Percentiles rank a stretch among this genome's conserved stretches.
Conservation (phyloP, 164 flowering plant genomes). For the Santalum album region DNA sequence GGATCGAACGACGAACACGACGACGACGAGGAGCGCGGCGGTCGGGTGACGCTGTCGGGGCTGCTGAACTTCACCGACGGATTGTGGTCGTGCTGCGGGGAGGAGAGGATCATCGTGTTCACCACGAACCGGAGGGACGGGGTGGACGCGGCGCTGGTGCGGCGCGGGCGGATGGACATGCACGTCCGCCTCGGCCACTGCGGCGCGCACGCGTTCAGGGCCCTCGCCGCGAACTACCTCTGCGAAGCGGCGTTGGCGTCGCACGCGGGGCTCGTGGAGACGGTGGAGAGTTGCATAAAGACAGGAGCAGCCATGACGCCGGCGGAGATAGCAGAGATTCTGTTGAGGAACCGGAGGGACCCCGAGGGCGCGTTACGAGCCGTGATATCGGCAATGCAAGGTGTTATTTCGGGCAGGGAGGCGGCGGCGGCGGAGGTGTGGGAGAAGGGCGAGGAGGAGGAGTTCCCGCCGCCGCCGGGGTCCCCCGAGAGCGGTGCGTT, state of each 20-base stretch:
- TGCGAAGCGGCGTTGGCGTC: slow-evolving; percentile 12
- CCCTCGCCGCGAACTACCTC: slow-evolving; percentile 36
- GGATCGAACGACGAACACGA: neutral
- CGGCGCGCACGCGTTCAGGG: slow-evolving; percentile 38
- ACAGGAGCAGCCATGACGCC: slow-evolving; percentile 49
- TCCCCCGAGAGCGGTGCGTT: slow-evolving; percentile 3
- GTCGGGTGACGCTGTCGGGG: slow-evolving; percentile 44
- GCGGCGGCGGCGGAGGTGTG: slow-evolving; percentile 1
- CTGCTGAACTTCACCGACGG: slow-evolving; percentile 69
- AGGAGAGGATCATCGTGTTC: slow-evolving; percentile 61
- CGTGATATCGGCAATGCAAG: slow-evolving; percentile 40
- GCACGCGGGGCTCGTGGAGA: slow-evolving; percentile 28
- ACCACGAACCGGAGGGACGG: slow-evolving; percentile 57
- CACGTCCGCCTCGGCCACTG: slow-evolving; percentile 44
- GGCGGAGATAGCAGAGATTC: slow-evolving; percentile 50
- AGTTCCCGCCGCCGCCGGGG: slow-evolving; percentile 1
- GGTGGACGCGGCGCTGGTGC: slow-evolving; percentile 48
- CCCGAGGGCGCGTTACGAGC: slow-evolving; percentile 41
- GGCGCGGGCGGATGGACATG: slow-evolving; percentile 65
- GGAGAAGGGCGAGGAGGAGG: slow-evolving; percentile 20
- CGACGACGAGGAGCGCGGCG: slow-evolving; percentile 23
- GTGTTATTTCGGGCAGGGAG: slow-evolving; percentile 17
- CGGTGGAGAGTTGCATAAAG: slow-evolving; percentile 38
- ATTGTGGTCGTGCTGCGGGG: slow-evolving; percentile 70
- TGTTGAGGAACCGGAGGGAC: slow-evolving; percentile 38